Evolutionary conservation across 163 green algal genomes (phyloP).

Genomic region (Scenedesmus sp.): DNA sequence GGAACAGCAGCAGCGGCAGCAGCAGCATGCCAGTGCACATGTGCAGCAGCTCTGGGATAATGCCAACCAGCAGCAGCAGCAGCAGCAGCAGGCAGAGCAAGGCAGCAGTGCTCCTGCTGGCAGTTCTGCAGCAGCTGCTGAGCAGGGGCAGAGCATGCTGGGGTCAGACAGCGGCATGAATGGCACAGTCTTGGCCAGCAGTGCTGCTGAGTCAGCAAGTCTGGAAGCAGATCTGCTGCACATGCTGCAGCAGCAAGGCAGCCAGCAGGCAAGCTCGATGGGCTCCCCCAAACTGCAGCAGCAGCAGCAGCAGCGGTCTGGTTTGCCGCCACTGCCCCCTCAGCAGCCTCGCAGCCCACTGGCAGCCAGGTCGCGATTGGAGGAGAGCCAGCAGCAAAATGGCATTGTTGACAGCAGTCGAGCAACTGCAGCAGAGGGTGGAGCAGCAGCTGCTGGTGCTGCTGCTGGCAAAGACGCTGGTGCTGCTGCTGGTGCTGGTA

Average conservation of each 20-base stretch:
- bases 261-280: background rate
- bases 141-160: background rate
- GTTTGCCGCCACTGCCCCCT: background rate
- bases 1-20: conserved; percentile 17
- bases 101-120: background rate
- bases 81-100: conserved; percentile 18
- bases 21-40: background rate
- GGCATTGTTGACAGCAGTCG: background rate
- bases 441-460: background rate
- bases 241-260: background rate
- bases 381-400: background rate
- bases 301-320: background rate
- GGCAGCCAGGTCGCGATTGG: background rate
- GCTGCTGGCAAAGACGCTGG: background rate
- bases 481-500: background rate
- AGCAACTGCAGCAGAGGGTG: conserved; percentile 1
- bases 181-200: background rate
- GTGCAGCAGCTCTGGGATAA: background rate
- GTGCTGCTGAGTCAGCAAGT: background rate
- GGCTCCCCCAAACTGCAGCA: background rate
- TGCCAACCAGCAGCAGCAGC: background rate
- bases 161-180: background rate
- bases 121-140: background rate
- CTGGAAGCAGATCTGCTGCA: background rate
- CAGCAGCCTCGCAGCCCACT: conserved; percentile 1